Conservation (phyloP, 2,329 filamentous ascomycete genomes). For the Colletotrichum sansevieriae region DNA sequence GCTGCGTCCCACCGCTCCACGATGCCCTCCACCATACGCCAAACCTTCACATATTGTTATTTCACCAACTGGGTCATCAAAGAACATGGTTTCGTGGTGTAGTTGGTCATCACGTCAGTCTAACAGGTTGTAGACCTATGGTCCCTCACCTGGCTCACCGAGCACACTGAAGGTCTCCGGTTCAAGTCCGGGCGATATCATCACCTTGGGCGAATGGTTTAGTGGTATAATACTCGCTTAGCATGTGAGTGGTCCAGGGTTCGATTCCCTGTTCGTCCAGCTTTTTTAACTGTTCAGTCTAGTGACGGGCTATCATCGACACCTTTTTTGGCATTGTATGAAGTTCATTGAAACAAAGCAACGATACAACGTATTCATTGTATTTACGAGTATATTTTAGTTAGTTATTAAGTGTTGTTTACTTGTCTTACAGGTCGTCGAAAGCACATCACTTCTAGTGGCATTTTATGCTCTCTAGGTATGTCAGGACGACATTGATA, state of each 20-base stretch:
- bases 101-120: conserved; percentile 64
- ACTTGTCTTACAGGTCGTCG: no score
- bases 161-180: conserved; percentile 41
- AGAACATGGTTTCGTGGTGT: conserved; percentile 45
- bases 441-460: no score
- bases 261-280: conserved; percentile 40
- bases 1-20: conserved; percentile 11
- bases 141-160: conserved; percentile 22
- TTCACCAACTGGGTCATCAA: neutral
- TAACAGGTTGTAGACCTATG: conserved; percentile 49
- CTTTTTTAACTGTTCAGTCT: neutral
- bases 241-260: conserved; percentile 39
- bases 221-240: conserved; percentile 41
- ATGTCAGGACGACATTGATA: no score
- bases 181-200: conserved; percentile 41
- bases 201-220: conserved; percentile 29
- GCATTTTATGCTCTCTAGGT: no score
- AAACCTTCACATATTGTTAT: neutral
- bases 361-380: no score
- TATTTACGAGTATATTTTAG: no score
- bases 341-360: no score
- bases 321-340: no score
- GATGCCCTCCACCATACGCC: conserved; percentile 14
- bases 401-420: no score
- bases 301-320: no score